Evolutionary conservation across 768 basidiomycete genomes (phyloP).

Genomic region (Panellus pusillus): DNA sequence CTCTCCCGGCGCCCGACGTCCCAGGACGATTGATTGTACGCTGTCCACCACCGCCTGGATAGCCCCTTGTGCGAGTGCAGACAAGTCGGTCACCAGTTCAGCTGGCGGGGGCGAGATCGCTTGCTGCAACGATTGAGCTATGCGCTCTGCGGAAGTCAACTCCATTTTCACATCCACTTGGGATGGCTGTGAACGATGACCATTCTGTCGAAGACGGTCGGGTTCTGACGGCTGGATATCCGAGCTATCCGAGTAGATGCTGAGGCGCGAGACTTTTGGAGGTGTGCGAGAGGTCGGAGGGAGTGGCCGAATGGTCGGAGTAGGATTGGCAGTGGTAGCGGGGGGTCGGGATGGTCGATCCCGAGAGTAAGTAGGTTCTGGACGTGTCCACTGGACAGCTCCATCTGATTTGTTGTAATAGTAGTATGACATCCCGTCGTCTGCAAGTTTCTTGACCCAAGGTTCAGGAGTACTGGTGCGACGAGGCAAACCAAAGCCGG

Average conservation of each 20-base stretch:
- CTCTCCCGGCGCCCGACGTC: constrained; percentile 50
- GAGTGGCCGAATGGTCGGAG: constrained; percentile 24
- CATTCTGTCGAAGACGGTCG: constrained; percentile 22
- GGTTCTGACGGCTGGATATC: constrained; percentile 58
- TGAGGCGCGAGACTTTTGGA: constrained; percentile 44
- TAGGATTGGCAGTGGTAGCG: constrained; percentile 21
- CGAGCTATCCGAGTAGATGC: constrained; percentile 80
- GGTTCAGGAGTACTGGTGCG: constrained; percentile 70
- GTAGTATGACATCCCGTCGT: constrained; percentile 80
- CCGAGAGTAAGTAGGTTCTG: constrained; percentile 38
- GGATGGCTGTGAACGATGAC: constrained; percentile 4
- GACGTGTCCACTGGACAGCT: constrained; percentile 66
- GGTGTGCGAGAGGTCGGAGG: constrained; percentile 18
- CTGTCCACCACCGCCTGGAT: constrained; percentile 66
- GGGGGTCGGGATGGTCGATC: constrained; percentile 14
- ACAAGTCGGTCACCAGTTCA: constrained; percentile 61
- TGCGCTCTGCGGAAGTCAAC: constrained; percentile 65
- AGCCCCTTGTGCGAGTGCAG: constrained; percentile 54
- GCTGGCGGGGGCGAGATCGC: constrained; percentile 57
- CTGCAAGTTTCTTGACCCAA: constrained; percentile 80
- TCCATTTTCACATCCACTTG: constrained; percentile 35
- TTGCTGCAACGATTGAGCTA: constrained; percentile 66
- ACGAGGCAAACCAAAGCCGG: constrained; percentile 62
- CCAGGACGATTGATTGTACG: constrained; percentile 45
- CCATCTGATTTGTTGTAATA: constrained; percentile 75